Conservation (phyloP, 306 rosid species). For the Citrullus mucosospermus region DNA sequence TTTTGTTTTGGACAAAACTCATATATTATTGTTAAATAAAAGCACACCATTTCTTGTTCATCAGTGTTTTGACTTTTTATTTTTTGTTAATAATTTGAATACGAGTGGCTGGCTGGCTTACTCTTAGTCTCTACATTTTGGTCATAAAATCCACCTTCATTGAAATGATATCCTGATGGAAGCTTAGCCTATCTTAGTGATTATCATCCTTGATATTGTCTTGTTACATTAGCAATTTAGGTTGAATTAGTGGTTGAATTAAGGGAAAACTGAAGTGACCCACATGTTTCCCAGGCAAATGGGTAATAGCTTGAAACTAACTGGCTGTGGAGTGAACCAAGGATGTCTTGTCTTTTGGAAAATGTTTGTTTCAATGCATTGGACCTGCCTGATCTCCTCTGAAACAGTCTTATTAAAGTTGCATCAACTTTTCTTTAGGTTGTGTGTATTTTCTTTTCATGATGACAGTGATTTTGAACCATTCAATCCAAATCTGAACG, state of each 20-base stretch:
- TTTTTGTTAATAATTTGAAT: background rate
- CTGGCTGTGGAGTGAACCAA: background rate
- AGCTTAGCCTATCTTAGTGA: background rate
- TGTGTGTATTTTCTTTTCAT: background rate
- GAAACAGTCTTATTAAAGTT: background rate
- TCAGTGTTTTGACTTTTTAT: background rate
- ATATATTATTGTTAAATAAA: constrained; percentile 7
- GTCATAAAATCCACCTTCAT: no score
- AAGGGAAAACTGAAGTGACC: background rate
- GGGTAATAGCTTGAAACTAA: background rate
- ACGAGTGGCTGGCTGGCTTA: background rate
- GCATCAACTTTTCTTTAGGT: background rate
- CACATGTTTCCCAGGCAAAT: background rate
- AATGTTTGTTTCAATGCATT: background rate
- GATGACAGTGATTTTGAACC: background rate
- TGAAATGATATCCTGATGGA: background rate
- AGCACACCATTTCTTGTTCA: constrained; percentile 1
- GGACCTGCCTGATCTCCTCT: background rate
- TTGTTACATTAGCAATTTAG: background rate
- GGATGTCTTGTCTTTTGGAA: background rate
- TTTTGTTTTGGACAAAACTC: constrained; percentile 3
- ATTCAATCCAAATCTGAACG: background rate
- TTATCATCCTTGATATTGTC: background rate
- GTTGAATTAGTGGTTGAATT: background rate
- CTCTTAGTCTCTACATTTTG: background rate